Percentiles rank a stretch among this genome's conserved stretches.
phyloP scores from a whole-genome alignment of 805 yeast species.

The Allodekkera sacchari region DNA sequence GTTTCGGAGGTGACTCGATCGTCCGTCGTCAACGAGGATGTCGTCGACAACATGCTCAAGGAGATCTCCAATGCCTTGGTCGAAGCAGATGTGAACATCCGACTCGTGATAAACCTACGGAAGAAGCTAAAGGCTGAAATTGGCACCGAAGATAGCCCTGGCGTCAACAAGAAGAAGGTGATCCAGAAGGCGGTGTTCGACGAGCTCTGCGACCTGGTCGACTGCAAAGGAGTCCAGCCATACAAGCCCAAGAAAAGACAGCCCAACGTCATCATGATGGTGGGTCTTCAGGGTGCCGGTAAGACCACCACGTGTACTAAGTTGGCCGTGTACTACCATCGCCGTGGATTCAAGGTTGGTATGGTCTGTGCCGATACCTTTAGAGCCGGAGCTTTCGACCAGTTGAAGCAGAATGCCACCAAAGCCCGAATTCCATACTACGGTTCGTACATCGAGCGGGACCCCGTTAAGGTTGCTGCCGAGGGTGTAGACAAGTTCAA shows the following conservation, averaged over 20 bases:
- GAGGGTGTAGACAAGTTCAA: slow-evolving; percentile 91
- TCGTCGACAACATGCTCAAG: slow-evolving; percentile 67
- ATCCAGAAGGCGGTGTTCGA: slow-evolving; percentile 91
- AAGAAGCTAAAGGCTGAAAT: slow-evolving; percentile 58
- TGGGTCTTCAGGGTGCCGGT: slow-evolving; percentile 98
- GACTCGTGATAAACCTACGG: slow-evolving; percentile 69
- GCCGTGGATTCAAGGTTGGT: slow-evolving; percentile 91
- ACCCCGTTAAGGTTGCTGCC: slow-evolving; percentile 84
- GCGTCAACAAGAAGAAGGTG: slow-evolving; percentile 64
- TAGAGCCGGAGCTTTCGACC: slow-evolving; percentile 99
- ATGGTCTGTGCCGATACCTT: slow-evolving; percentile 98
- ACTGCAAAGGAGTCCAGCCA: slow-evolving; percentile 36
- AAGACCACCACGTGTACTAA: slow-evolving; percentile 97
- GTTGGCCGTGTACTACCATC: slow-evolving; percentile 86
- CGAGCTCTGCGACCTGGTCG: slow-evolving; percentile 81
- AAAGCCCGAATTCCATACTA: slow-evolving; percentile 90
- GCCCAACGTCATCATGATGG: slow-evolving; percentile 86
- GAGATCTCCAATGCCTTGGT: slow-evolving; percentile 84
- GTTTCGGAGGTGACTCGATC: slow-evolving; percentile 55
- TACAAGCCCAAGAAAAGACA: slow-evolving; percentile 84
- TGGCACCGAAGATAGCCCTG: slow-evolving; percentile 43
- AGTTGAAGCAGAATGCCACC: slow-evolving; percentile 93
- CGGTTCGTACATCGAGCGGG: slow-evolving; percentile 93
- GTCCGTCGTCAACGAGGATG: slow-evolving; percentile 45
- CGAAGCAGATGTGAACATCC: slow-evolving; percentile 91